Evolutionary conservation across 495 filamentous ascomycete species (phyloP).

Genomic region (Neurospora tetrasperma): DNA sequence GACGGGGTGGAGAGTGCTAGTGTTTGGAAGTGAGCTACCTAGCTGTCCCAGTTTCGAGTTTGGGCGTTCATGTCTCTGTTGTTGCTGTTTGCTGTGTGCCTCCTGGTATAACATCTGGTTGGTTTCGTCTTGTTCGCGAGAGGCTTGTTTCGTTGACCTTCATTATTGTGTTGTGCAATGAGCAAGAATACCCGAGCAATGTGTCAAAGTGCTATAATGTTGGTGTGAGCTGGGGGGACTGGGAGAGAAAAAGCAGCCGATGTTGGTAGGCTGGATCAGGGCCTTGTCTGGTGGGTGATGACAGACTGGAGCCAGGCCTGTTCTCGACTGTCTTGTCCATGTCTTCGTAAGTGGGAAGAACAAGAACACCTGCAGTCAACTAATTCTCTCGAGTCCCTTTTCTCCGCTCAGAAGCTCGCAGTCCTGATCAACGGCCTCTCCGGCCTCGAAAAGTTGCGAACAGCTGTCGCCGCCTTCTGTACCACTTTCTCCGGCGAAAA

Average conservation of each 20-base stretch:
- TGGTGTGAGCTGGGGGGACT: not conserved
- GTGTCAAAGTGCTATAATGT: not conserved
- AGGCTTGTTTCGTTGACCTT: too few species aligned
- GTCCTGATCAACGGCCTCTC: not conserved
- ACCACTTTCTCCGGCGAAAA: not conserved
- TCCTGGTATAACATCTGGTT: too few species aligned
- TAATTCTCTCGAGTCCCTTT: not conserved
- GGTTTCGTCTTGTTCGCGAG: too few species aligned
- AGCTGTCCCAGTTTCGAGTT: not conserved
- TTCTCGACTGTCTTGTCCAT: not conserved
- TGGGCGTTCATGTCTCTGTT: not conserved
- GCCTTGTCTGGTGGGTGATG: not conserved
- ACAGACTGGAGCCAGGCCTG: not conserved
- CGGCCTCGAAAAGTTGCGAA: not conserved
- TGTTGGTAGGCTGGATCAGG: not conserved
- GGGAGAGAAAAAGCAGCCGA: not conserved
- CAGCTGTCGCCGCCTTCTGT: not conserved
- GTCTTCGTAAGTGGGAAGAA: not conserved
- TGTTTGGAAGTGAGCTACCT: constrained; percentile 27
- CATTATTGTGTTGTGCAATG: not conserved
- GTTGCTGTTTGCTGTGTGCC: too few species aligned
- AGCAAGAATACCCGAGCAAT: not conserved
- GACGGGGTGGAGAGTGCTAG: constrained; percentile 26
- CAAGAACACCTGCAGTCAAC: too few species aligned
- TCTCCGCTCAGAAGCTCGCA: not conserved